Evolutionary conservation across 2,329 filamentous ascomycete genomes (phyloP), one percentile per base, ranked within the genome.

Genomic region (Xylariales sp.): DNA sequence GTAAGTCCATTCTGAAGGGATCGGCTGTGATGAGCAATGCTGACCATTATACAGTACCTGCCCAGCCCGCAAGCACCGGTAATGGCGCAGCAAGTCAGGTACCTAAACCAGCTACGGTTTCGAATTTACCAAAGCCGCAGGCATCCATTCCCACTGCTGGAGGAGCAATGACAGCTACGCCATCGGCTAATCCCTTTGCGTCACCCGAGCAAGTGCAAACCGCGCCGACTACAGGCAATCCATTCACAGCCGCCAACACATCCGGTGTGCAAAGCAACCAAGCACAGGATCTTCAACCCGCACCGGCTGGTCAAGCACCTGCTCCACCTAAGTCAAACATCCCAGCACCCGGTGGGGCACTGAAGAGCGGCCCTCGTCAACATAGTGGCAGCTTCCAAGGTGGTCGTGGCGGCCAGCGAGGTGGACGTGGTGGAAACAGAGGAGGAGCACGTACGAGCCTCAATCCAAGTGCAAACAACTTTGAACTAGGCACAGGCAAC

Each of bases 401-500:
- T 29, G 31, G 38, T 27, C 64, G 68, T 36, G 64, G 65, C 22
- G 62, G 45, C 29, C 29, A 31, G 31, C 48, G 50, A 29, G 45
- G 54, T 18, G 59, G 58, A 7, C 58, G 60, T 3, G 61, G 60
- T 12, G 59, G 61, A 34, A 62, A 67, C 36, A 66, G 66, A 42
- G 62, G 60, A 7, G 63, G 67, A 43, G 61, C 62, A 4, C 59
- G 59, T 5, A 62, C 35, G n/a, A 64, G 49, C 20, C 52, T 78
- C 27, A 78, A 73, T 53, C 67, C 69, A 2, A 60, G 64, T 9
- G 74, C 69, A 11, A 73, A 74, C 43, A 72, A 74, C 45, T 71
- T 76, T 49, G 74, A 75, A 20, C 68, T 71, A 12, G 72, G 74
- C 15, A 74, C 71, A 12, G 72, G 74, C 16, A 74, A 70, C 51